Base-by-base conservation (phyloP, 108 stramenopile genomes). In the Skeletonema grethae region DNA sequence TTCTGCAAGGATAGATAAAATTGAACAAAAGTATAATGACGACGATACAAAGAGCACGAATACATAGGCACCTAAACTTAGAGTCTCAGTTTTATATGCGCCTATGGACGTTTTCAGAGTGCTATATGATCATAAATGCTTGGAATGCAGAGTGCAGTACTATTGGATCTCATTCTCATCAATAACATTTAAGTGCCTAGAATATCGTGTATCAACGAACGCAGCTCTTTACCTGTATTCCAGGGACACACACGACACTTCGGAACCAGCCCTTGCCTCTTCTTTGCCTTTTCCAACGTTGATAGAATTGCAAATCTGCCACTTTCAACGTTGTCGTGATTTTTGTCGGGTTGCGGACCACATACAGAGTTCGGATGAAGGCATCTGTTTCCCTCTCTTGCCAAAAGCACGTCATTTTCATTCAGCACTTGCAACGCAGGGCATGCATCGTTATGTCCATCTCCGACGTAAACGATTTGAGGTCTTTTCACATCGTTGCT, bases 371-470 rank as follows among this genome's bases (percentile, higher is more conserved):
- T 82, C 22, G 76, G 70, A 62, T 73, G 31, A 41, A 20, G 24
- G 16, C 34, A 34, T 56, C 59, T 72, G 22, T 57, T 55, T 6
- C 80, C 80, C 0, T 28, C 57, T 45, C 80, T 63, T 20, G 80
- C 80, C 70, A 82, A 53, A 24, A 82, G 46, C 0, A 82, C 55
- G 48, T 82, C 80, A 24, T 56, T 30, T 41, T 77, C 65, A 29
- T 65, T 32, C 58, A 82, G 16, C 5, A 82, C 71, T 66, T 62
- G 43, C n/a, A 82, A 56, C 7, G 76, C 80, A 4, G 80, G 80
- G 35, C 80, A 82, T 11, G 80, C 80, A 65, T 82, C 80, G 18
- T 82, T 82, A 34, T 70, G 55, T 62, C 80, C 80, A 70, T 82
- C 80, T 11, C 80, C 80, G 5, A 82, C 43, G 41, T 82, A 82